Evolutionary conservation across 352 stramenopile genomes (phyloP).

Genomic region (Phytophthora agathidicida): DNA sequence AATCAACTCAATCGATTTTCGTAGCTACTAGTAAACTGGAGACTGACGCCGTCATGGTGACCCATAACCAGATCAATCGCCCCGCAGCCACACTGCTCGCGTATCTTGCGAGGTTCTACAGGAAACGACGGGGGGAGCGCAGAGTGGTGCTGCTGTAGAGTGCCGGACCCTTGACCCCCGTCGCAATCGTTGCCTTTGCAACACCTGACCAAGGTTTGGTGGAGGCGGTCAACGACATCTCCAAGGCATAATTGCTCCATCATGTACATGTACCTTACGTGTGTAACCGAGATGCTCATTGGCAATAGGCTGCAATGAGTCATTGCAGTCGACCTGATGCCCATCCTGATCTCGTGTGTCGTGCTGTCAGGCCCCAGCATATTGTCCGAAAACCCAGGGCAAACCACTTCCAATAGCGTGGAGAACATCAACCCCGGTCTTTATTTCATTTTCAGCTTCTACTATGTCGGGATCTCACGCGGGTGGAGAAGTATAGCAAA

Average conservation of each 20-base stretch:
- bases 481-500: conserved; percentile 29
- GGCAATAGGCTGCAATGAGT: no score
- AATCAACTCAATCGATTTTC: no score
- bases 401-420: conserved; percentile 20
- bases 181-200: conserved; percentile 34
- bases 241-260: conserved; percentile 40
- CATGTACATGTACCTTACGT: conserved; percentile 34
- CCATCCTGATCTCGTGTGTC: conserved; percentile 25
- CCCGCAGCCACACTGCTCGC: conserved; percentile 34
- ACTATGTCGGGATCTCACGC: conserved; percentile 34
- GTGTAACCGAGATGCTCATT: conserved; percentile 35
- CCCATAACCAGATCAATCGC: conserved; percentile 25
- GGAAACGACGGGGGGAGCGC: conserved; percentile 16
- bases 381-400: not conserved
- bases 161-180: conserved; percentile 26
- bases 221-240: conserved; percentile 40
- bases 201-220: conserved; percentile 20
- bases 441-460: conserved; percentile 52
- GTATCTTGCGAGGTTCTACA: conserved; percentile 45
- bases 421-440: conserved; percentile 29
- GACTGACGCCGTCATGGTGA: no score
- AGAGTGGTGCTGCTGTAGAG: conserved; percentile 27
- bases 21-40: no score
- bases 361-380: not conserved
- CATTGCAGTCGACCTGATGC: conserved; percentile 10